These are phyloP conservation scores for Lentinula lateritia DNA, from an alignment of 768 basidiomycete genomes.

Conservation along the genomic window DNA sequence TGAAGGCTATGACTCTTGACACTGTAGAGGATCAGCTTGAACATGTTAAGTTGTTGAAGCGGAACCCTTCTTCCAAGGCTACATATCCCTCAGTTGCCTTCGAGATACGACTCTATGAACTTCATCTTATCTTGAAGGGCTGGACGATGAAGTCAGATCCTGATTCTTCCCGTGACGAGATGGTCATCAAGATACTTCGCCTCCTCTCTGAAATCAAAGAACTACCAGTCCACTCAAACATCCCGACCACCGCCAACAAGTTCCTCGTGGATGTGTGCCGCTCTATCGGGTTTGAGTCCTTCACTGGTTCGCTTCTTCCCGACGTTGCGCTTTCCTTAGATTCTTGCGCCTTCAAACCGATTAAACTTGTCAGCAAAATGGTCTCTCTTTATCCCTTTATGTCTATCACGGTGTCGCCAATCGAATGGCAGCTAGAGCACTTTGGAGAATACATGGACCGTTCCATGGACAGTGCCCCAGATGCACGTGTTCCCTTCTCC, in stretches of 20 bases:
- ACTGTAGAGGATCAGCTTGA: conserved; percentile 25
- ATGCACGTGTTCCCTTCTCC: conserved; percentile 53
- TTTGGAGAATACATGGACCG: conserved; percentile 73
- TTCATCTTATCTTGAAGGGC: conserved; percentile 43
- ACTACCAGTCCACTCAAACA: conserved; percentile 25
- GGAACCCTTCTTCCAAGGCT: conserved; percentile 32
- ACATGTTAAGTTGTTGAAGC: conserved; percentile 37
- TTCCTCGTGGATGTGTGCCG: conserved; percentile 47
- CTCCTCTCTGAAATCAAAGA: conserved; percentile 31
- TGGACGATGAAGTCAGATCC: conserved; percentile 47
- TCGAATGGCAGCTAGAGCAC: conserved; percentile 62
- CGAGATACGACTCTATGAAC: conserved; percentile 46
- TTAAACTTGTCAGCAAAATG: conserved; percentile 48
- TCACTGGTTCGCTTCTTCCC: conserved; percentile 10
- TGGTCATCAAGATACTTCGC: conserved; percentile 30
- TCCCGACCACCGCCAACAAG: conserved; percentile 28
- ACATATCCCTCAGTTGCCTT: conserved; percentile 30
- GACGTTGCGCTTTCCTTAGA: conserved; percentile 13
- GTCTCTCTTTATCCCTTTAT: conserved; percentile 43
- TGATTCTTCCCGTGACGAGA: conserved; percentile 29
- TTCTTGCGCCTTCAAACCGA: conserved; percentile 43
- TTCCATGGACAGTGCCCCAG: conserved; percentile 57
- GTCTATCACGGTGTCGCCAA: conserved; percentile 48
- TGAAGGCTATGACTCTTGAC: conserved; percentile 31
- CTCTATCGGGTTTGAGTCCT: conserved; percentile 26